These are phyloP conservation scores for Sphaerobolus stellatus DNA, from an alignment of 1,284 basidiomycete genomes.

Conservation along the genomic window DNA sequence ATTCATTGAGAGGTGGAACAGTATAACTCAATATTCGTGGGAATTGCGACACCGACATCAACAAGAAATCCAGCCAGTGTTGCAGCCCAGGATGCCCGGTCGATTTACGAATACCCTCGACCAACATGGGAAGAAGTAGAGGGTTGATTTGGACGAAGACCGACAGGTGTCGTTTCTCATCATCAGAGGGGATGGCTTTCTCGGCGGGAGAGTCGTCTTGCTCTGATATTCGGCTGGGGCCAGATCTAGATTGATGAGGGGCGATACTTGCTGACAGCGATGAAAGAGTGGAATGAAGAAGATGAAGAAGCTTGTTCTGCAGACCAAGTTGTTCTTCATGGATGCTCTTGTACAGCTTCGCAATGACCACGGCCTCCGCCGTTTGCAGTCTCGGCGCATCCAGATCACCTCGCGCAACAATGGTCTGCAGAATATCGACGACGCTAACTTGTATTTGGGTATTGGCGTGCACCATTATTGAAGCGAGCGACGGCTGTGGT, in stretches of 20 bases:
- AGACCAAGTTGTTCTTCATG: slow-evolving; percentile 72
- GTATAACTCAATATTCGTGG: slow-evolving; percentile 66
- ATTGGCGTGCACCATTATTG: slow-evolving; percentile 62
- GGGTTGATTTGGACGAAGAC: slow-evolving; percentile 54
- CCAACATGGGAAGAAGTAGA: slow-evolving; percentile 73
- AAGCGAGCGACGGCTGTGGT: slow-evolving; percentile 47
- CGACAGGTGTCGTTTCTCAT: slow-evolving; percentile 7
- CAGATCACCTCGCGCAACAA: slow-evolving; percentile 79
- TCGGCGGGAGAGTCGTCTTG: slow-evolving; percentile 30
- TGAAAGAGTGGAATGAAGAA: slow-evolving; percentile 83
- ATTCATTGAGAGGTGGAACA: slow-evolving; percentile 79
- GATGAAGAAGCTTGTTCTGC: slow-evolving; percentile 90
- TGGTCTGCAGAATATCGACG: slow-evolving; percentile 79
- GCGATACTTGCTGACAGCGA: slow-evolving; percentile 39
- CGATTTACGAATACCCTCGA: slow-evolving; percentile 73
- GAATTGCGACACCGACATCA: slow-evolving; percentile 86
- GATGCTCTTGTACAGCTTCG: slow-evolving; percentile 74
- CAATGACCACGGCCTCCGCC: slow-evolving; percentile 71
- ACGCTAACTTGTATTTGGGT: slow-evolving; percentile 67
- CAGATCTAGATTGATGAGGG: slow-evolving; percentile 25
- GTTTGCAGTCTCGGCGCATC: slow-evolving; percentile 56
- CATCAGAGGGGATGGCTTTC: not conserved
- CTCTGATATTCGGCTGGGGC: slow-evolving; percentile 29
- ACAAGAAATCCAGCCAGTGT: slow-evolving; percentile 95
- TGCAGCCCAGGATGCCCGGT: slow-evolving; percentile 81